These are phyloP conservation scores for Metschnikowia cubensis DNA, from an alignment of 805 yeast genomes.

Conservation along the genomic window DNA sequence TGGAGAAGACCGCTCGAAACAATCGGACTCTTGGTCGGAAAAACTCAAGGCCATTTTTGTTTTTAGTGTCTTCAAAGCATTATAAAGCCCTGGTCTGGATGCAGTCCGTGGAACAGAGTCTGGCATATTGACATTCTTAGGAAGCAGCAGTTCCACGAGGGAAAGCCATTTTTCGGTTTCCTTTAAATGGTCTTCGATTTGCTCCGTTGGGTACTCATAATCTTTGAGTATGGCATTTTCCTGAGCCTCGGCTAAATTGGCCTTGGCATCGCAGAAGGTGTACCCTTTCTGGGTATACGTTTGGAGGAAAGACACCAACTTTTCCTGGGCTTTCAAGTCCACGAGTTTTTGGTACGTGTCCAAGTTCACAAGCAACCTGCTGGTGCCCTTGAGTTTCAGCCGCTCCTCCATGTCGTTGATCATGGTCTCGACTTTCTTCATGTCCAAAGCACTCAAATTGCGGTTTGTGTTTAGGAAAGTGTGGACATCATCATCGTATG, in stretches of 20 bases:
- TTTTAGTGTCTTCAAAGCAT: constrained; percentile 18
- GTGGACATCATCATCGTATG: constrained; percentile 19
- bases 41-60: constrained; percentile 25
- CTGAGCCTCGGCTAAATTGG: constrained; percentile 19
- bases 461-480: constrained; percentile 17
- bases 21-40: constrained; percentile 23
- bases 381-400: constrained; percentile 20
- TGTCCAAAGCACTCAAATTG: constrained; percentile 17
- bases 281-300: constrained; percentile 11
- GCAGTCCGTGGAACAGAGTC: constrained; percentile 13
- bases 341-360: constrained; percentile 20
- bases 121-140: constrained; percentile 6
- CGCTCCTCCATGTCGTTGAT: constrained; percentile 25
- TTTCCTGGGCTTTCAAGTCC: constrained; percentile 23
- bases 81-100: constrained; percentile 19
- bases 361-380: constrained; percentile 26
- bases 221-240: constrained; percentile 23
- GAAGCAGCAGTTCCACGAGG: constrained; percentile 14
- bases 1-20: constrained; percentile 25
- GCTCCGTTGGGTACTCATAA: not conserved
- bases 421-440: constrained; percentile 23
- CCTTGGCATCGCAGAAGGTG: constrained; percentile 23
- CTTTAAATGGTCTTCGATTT: constrained; percentile 14
- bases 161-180: constrained; percentile 25
- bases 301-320: constrained; percentile 26